Evolutionary conservation across 129 eudicot species (phyloP), one percentile per base, ranked within the genome.

Genomic region (Flaveria sonorensis): DNA sequence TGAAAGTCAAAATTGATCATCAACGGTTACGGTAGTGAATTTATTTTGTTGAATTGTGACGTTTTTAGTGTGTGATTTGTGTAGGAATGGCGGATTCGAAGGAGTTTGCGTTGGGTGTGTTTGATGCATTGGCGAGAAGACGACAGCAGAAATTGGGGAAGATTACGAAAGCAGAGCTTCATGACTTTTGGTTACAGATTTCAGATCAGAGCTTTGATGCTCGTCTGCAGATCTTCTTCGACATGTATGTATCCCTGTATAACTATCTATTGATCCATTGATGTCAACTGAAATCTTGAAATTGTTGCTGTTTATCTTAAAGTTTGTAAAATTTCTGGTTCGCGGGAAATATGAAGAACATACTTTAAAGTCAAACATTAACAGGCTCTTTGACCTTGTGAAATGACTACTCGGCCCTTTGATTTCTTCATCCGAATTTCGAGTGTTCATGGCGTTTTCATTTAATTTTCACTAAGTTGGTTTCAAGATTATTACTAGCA

Each of bases 211-310:
- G 99, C 59, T 95, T 95, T 48, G 97, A 95, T 51, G 97, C 99
- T 69, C 97, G 99, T 47, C 83, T 95, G 26, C 96, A 95, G 81
- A 95, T 95, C 78, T 95, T 95, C 92, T 95, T 95, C 20, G 99
- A 95, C 86, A 95, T 95, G 99, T 95, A 59, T 11, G 83, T 65
- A 10, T 30, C 32, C 24, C 26, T 40, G 30, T 28, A 24, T 10
- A 21, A 36, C 20, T 19, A 14, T 70, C 11, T 21, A 23, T 23
- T 16, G 24, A 7, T 77, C 23, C 59, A 77, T 57, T 26, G 7
- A 56, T 56, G 4, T 12, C 48, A 57, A 60, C 52, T 59, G 18
- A 57, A 70, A 69, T 13, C 62, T 28, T 70, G 63, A 70, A 56
- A 45, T 40, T 12, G 30, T 26, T 57, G 19, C 47, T 0, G 20